Evolutionary conservation across 2,329 filamentous ascomycete species (phyloP).

Genomic region (Botrytis elliptica): DNA sequence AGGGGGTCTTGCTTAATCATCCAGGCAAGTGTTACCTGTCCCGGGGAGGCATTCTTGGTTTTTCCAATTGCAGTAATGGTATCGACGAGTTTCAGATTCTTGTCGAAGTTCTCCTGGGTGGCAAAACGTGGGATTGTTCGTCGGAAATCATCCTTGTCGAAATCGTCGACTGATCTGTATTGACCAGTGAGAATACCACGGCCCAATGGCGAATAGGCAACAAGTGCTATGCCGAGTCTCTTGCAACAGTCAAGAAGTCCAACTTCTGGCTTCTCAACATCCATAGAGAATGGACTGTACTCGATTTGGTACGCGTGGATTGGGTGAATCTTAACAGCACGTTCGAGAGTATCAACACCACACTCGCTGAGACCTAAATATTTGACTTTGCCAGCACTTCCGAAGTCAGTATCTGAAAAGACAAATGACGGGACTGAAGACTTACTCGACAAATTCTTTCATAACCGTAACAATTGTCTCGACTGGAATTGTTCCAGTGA

Average conservation of each 20-base stretch:
- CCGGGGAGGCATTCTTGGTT: slow-evolving; percentile 52
- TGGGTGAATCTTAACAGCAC: slow-evolving; percentile 49
- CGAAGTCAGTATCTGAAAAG: slow-evolving; percentile 37
- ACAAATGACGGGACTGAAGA: background rate
- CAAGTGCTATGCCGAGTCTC: slow-evolving; percentile 47
- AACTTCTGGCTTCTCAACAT: slow-evolving; percentile 53
- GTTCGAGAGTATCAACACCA: slow-evolving; percentile 49
- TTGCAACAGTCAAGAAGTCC: slow-evolving; percentile 51
- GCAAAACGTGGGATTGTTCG: slow-evolving; percentile 50
- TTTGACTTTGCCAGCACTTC: slow-evolving; percentile 54
- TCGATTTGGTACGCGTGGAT: slow-evolving; percentile 53
- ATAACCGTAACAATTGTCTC: slow-evolving; percentile 43
- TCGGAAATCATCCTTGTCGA: slow-evolving; percentile 23
- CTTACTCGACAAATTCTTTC: slow-evolving; percentile 23
- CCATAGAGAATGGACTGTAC: slow-evolving; percentile 52
- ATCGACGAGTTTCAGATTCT: slow-evolving; percentile 55
- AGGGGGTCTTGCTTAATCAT: slow-evolving; percentile 57
- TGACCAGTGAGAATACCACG: slow-evolving; percentile 46
- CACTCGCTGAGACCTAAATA: slow-evolving; percentile 56
- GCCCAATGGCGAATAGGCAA: slow-evolving; percentile 47
- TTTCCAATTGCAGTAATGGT: slow-evolving; percentile 49
- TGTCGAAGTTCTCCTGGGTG: slow-evolving; percentile 51
- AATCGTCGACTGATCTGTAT: slow-evolving; percentile 32
- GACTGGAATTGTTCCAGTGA: slow-evolving; percentile 42
- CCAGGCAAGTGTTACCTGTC: slow-evolving; percentile 62